phyloP scores from a whole-genome alignment of 1,284 basidiomycete genomes.

The Baeospora myosura region DNA sequence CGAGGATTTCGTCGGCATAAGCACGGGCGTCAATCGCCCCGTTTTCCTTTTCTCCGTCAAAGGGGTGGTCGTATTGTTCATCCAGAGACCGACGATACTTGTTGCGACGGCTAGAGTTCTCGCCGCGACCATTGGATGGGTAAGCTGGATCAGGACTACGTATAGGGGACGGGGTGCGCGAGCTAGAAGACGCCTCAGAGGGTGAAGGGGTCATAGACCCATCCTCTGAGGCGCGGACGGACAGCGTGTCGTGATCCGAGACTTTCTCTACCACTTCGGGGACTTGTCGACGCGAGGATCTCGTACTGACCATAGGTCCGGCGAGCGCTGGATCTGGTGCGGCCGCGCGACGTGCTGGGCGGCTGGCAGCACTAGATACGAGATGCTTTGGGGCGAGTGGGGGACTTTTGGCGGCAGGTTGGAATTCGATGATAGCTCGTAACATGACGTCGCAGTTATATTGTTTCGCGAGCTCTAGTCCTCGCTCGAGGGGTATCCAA shows the following conservation, averaged over 20 bases:
- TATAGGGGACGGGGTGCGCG: conserved; percentile 85
- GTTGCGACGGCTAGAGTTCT: conserved; percentile 28
- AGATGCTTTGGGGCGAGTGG: conserved; percentile 96
- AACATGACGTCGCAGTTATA: conserved; percentile 88
- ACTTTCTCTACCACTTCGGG: conserved; percentile 36
- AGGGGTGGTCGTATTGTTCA: conserved; percentile 30
- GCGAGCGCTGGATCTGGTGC: conserved; percentile 28
- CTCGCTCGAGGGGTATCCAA: conserved; percentile 96
- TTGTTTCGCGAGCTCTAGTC: conserved; percentile 81
- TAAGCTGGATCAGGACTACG: conserved; percentile 44
- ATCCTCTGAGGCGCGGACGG: conserved; percentile 66
- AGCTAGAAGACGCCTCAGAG: conserved; percentile 79
- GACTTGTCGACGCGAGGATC: conserved; percentile 46
- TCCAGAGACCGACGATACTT: conserved; percentile 30
- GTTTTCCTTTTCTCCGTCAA: conserved; percentile 39
- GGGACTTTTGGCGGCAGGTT: conserved; percentile 86
- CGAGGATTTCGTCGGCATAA: conserved; percentile 94
- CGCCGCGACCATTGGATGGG: conserved; percentile 30
- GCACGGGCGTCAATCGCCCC: conserved; percentile 41
- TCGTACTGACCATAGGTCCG: conserved; percentile 36
- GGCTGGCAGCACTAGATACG: conserved; percentile 53
- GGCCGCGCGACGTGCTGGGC: conserved; percentile 46
- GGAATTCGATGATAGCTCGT: conserved; percentile 94
- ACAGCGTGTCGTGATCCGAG: conserved; percentile 56
- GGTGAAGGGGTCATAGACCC: conserved; percentile 82